These are phyloP conservation scores for Hypomyces rosellus DNA, from an alignment of 2,329 filamentous ascomycete species.

Conservation along the genomic window DNA sequence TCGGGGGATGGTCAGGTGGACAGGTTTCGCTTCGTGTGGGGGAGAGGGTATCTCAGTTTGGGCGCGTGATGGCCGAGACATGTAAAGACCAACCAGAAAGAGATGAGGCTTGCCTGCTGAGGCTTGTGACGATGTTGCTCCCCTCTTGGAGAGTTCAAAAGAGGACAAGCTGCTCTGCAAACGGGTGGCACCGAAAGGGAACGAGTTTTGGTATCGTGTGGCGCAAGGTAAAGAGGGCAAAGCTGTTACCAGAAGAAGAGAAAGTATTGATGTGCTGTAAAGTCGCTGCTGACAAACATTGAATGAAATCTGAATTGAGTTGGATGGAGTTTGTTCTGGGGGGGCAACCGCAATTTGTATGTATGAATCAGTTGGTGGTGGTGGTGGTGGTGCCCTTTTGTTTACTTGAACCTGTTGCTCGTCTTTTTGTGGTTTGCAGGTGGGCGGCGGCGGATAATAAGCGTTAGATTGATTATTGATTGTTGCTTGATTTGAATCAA, in stretches of 20 bases:
- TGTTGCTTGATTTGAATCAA: too few relatives aligned
- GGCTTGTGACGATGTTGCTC: conserved; percentile 2
- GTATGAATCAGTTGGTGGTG: conserved; percentile 5
- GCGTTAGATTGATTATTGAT: too few relatives aligned
- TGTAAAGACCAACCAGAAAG: conserved; percentile 7
- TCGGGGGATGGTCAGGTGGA: conserved; percentile 7
- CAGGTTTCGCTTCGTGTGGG: conserved; percentile 2
- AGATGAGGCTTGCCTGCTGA: not conserved
- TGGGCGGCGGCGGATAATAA: too few relatives aligned
- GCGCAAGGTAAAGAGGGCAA: not conserved
- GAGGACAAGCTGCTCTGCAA: not conserved
- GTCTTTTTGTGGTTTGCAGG: too few relatives aligned
- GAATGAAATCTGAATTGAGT: too few relatives aligned
- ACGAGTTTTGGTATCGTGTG: not conserved
- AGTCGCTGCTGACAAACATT: too few relatives aligned
- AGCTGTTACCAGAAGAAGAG: too few relatives aligned
- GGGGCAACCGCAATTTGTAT: not conserved
- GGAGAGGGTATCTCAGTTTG: conserved; percentile 11
- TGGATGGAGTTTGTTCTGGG: too few relatives aligned
- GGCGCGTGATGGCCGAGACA: conserved; percentile 17
- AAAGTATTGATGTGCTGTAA: too few relatives aligned
- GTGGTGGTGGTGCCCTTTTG: not conserved
- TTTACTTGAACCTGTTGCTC: not conserved
- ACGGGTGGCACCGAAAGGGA: too few relatives aligned
- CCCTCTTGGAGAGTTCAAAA: not conserved